A percentile compares a stretch with the other conserved stretches of the same genome.
Conservation (phyloP, 129 eudicot species). For the Artemisia argyi region DNA sequence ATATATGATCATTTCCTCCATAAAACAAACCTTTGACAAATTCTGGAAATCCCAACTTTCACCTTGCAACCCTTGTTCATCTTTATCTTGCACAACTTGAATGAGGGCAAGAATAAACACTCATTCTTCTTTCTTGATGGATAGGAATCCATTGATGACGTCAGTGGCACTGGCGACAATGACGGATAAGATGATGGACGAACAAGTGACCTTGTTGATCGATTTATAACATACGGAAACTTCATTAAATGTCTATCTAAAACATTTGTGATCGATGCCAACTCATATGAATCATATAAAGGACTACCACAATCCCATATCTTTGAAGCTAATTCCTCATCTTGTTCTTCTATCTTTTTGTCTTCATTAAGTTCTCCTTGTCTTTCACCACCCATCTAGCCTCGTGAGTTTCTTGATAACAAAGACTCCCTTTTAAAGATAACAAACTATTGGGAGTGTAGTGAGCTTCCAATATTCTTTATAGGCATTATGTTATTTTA, state of each 20-base stretch:
- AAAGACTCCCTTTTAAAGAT: constrained; percentile 20
- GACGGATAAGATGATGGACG: constrained; percentile 17
- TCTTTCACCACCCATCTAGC: constrained; percentile 23
- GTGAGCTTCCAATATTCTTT: constrained; percentile 15
- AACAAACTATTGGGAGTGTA: neutral
- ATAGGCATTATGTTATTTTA: no score
- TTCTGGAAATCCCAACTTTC: constrained; percentile 18
- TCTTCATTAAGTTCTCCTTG: constrained; percentile 19
- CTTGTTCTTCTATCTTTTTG: constrained; percentile 26
- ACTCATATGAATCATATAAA: constrained; percentile 67
- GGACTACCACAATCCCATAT: constrained; percentile 86
- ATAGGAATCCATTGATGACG: no score
- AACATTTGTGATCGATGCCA: constrained; percentile 43
- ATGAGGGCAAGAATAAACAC: constrained; percentile 25
- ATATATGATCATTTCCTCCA: constrained; percentile 28
- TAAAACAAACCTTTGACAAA: constrained; percentile 22
- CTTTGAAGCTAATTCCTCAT: constrained; percentile 19
- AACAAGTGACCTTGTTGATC: constrained; percentile 36
- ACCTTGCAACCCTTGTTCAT: constrained; percentile 6
- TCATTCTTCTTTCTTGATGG: constrained; percentile 24
- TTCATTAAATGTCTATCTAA: constrained; percentile 58
- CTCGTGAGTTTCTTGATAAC: constrained; percentile 15
- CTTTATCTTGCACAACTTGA: constrained; percentile 24
- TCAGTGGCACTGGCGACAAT: no score
- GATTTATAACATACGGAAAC: constrained; percentile 36